Evolutionary conservation across 805 yeast species (phyloP), one percentile per base, ranked within the genome.

Genomic region (Kluyveromyces starmeri): DNA sequence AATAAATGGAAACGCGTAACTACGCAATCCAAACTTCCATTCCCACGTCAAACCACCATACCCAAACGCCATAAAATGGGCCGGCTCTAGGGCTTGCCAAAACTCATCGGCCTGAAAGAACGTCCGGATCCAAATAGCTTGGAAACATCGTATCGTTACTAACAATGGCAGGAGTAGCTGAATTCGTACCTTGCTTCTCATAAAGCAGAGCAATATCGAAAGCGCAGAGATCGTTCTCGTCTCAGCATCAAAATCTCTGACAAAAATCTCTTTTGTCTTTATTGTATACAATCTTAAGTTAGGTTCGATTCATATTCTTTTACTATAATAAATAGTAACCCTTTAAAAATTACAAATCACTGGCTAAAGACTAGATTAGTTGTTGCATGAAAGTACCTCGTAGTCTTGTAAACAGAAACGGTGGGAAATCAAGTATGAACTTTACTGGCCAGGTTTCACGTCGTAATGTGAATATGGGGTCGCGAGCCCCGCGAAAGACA

Each of bases 31-130:
- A 31, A 67, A 64, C 16, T 60, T 53, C 98, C 98, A 92, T 58
- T 92, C 99, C 99, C 99, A 92, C 0, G 97, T 85, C 23, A 75
- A 52, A 46, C 74, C 73, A 0, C 98, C 98, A 42, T 78, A 79
- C 2, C 92, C 88, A 53, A 67, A 85, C 0, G 80, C 79, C 23
- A 68, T 61, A 4, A 50, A 38, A 55, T 86, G 95, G 0, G 97
- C 98, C 0, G 96, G 95, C 50, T 92, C 98, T 34, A 92, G 61
- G 0, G 88, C 67, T 58, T 92, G 99, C 76, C 79, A 92, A 59
- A 69, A 92, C 58, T 92, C 99, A 56, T 92, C 99, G 0, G 98
- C 89, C 55, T 92, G 99, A 60, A 92, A 92, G 52, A 75, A 92
- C 0, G 97, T 85, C 36, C 53, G 53, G 4, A 74, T 71, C 1